Evolutionary conservation across 1,284 basidiomycete genomes (phyloP).

Genomic region (Cutaneotrichosporon daszewskae): DNA sequence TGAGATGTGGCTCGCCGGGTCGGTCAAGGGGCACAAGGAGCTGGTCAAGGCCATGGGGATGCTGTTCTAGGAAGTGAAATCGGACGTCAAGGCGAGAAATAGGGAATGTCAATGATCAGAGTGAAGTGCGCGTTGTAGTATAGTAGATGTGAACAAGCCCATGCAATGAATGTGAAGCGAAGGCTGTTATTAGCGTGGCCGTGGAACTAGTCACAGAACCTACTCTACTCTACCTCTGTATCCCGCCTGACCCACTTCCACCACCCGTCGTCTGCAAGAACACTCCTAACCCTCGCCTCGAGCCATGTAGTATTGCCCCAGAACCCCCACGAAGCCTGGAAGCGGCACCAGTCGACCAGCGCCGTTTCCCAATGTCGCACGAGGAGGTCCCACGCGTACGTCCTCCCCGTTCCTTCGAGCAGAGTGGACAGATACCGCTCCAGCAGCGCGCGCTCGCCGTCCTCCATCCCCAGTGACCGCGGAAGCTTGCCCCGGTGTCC

Average conservation of each 20-base stretch:
- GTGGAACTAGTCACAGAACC: too few species aligned
- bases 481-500: neutral
- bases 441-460: slow-evolving; percentile 7
- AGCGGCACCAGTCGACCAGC: slow-evolving; percentile 20
- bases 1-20: slow-evolving; percentile 7
- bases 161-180: too few species aligned
- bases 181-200: too few species aligned
- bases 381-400: slow-evolving; percentile 8
- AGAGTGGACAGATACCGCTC: slow-evolving; percentile 6
- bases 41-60: too few species aligned
- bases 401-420: neutral
- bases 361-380: slow-evolving; percentile 20
- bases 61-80: too few species aligned
- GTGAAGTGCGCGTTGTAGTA: too few species aligned
- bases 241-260: slow-evolving; percentile 4
- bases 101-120: too few species aligned
- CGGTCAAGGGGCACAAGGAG: too few species aligned
- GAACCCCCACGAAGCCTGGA: slow-evolving; percentile 18
- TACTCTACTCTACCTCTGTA: neutral
- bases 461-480: slow-evolving; percentile 1
- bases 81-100: too few species aligned
- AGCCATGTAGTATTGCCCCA: slow-evolving; percentile 19
- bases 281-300: slow-evolving; percentile 9
- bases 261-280: slow-evolving; percentile 13
- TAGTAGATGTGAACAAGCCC: too few species aligned